Evolutionary conservation across 2,329 filamentous ascomycete genomes (phyloP), one percentile per base, ranked within the genome.

Genomic region (Cordyceps cateniannulata): DNA sequence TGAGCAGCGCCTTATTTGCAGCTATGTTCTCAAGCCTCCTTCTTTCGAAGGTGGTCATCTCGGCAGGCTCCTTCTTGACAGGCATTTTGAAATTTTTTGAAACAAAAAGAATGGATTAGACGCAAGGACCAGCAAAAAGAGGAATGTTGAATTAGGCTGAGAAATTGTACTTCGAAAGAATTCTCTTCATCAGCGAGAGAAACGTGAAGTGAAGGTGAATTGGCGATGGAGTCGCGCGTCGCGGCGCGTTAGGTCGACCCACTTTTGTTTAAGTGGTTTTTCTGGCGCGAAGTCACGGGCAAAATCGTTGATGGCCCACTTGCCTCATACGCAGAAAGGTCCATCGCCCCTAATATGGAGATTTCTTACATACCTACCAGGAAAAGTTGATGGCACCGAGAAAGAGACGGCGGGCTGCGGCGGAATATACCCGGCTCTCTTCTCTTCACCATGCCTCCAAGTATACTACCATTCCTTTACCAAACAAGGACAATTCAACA

Each of bases 11-110:
- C 73, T 93, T 88, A 67, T 96, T 95, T 59, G 90, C 87, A 0
- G 88, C 90, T 45, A 96, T 96, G 66, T 96, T 96, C 63, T 92
- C 91, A 18, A 91, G 83, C 0, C 93, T 83, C 66, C 90, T 86
- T 68, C 87, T 86, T 79, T 96, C 93, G 73, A 96, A 97, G 44
- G 91, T 90, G 73, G 90, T 96, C 67, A 96, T 77, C 40, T 68
- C 81, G 24, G 66, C 69, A 16, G 73, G 73, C 45, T 79, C 75
- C 24, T 73, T 76, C 18, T 75, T 74, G 1, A 76, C 70, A 1
- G 81, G 72, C 81, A 85, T 84, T 42, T 47, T 67, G 3, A 20
- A 27, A 20, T 32, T 35, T 18, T 1, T 8, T 2, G 8, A 1
- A 35, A 27, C n/a, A 9, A 35, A n/a, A 38, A 3, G 6, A 8